These are phyloP conservation scores for Gonium pectorale DNA, from an alignment of 139 green algal genomes.

Conservation along the genomic window DNA sequence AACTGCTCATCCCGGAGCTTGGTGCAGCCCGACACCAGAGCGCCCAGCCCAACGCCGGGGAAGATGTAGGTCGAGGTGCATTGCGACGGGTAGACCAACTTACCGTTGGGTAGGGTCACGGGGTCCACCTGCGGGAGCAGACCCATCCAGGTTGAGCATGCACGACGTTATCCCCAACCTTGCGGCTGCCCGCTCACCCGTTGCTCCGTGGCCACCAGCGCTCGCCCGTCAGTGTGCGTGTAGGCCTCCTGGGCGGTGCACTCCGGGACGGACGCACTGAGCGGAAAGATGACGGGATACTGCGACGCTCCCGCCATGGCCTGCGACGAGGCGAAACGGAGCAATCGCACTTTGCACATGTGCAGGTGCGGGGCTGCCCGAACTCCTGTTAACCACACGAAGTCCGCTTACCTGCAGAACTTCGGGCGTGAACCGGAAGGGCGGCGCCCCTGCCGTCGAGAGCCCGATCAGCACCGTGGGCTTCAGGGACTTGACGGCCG, in stretches of 20 bases:
- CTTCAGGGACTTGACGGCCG: conserved; percentile 77
- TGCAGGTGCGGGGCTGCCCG: too few relatives aligned
- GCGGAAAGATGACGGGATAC: conserved; percentile 83
- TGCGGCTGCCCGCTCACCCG: not conserved
- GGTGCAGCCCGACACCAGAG: conserved; percentile 63
- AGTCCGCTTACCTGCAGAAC: conserved; percentile 43
- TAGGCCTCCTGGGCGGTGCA: conserved; percentile 74
- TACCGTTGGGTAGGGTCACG: conserved; percentile 46
- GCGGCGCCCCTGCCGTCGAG: conserved; percentile 12
- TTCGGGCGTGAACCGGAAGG: conserved; percentile 71
- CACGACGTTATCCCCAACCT: too few relatives aligned
- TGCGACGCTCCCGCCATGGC: conserved; percentile 63
- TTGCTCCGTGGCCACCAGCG: conserved; percentile 59
- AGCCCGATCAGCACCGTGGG: conserved; percentile 78
- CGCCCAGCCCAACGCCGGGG: conserved; percentile 66
- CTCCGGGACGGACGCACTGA: conserved; percentile 72
- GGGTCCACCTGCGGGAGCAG: not conserved
- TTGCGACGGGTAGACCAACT: conserved; percentile 52
- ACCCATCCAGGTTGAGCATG: not conserved
- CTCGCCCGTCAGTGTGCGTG: conserved; percentile 68
- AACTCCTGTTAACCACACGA: too few relatives aligned
- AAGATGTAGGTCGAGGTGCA: conserved; percentile 75
- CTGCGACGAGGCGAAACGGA: too few relatives aligned
- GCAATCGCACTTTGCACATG: too few relatives aligned
- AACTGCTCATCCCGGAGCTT: conserved; percentile 89